A percentile compares a stretch with the other conserved stretches of the same genome.
These are phyloP conservation scores for Aspergillus chevalieri DNA, from an alignment of 2,329 filamentous ascomycete genomes.

Conservation along the genomic window DNA sequence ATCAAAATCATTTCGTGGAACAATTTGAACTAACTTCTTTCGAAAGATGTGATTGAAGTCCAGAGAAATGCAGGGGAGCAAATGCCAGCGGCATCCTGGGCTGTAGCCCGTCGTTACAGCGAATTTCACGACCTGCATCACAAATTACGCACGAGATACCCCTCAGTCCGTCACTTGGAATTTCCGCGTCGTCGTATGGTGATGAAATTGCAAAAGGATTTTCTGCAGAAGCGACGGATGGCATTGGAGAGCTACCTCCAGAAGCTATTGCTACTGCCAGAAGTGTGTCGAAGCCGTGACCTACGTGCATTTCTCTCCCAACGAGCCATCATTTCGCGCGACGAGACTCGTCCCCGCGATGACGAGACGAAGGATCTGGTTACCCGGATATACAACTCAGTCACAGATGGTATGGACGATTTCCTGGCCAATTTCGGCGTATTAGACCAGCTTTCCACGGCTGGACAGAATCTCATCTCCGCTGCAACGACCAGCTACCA, in stretches of 20 bases:
- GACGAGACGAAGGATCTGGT: slow-evolving; percentile 76
- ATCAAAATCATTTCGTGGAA: neutral
- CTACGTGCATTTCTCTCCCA: slow-evolving; percentile 87
- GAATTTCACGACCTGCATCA: slow-evolving; percentile 96
- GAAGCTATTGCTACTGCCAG: slow-evolving; percentile 75
- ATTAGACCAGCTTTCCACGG: slow-evolving; percentile 85
- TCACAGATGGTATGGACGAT: slow-evolving; percentile 96
- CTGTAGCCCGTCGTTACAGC: slow-evolving; percentile 85
- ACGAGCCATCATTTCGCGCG: slow-evolving; percentile 66
- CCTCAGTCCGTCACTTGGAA: slow-evolving; percentile 80
- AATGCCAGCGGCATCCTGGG: slow-evolving; percentile 94
- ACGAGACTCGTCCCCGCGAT: slow-evolving; percentile 52
- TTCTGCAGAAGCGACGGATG: slow-evolving; percentile 77
- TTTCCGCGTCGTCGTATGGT: slow-evolving; percentile 89
- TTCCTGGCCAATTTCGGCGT: slow-evolving; percentile 94
- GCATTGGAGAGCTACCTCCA: slow-evolving; percentile 81
- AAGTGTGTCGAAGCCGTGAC: slow-evolving; percentile 90
- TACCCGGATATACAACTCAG: slow-evolving; percentile 89
- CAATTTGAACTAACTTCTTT: slow-evolving; percentile 1
- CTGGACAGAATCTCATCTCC: slow-evolving; percentile 73
- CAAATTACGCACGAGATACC: slow-evolving; percentile 73
- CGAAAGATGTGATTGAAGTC: slow-evolving; percentile 74
- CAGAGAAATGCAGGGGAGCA: slow-evolving; percentile 84
- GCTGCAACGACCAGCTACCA: slow-evolving; percentile 48
- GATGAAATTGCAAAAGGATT: slow-evolving; percentile 94